Evolutionary conservation across 768 basidiomycete genomes (phyloP), one percentile per base, ranked within the genome.

Genomic region (Pisolithus microcarpus): DNA sequence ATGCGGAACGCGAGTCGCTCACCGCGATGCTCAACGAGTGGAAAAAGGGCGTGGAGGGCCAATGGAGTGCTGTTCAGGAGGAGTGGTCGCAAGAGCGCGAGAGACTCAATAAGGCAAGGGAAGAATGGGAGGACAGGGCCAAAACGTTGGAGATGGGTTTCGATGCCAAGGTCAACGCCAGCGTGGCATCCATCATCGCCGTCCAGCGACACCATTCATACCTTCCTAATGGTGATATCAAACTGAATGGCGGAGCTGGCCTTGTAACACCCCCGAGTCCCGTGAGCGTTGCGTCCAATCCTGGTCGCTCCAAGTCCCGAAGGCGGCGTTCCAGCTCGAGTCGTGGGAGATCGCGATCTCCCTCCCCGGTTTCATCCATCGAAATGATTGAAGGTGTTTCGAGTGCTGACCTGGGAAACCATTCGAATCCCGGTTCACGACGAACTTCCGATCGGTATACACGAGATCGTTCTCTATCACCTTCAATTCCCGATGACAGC

Each of bases 81-180:
- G 86, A 87, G 50, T 96, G 91, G 91, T 76, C 75, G 2, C 73
- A 78, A 36, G 93, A 96, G 66, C 75, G 91, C 4, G 85, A 85
- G 53, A 75, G 89, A 18, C 73, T 96, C 10, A 73, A 75, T 38
- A 72, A 76, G 18, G 90, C 89, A 11, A 75, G 84, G 44, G 82
- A 87, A 38, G 89, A 93, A 57, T 94, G 87, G 85, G 93, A 94
- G 67, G 68, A 52, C 6, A 75, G 80, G 49, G 70, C 78, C 48
- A 71, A 74, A 11, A 65, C 65, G 8, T 69, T 83, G n/a, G 81
- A 84, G 56, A 66, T 71, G 13, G 74, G 78, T 4, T 55, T 85
- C n/a, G 76, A 75, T 38, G 72, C 68, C 53, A 67, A 76, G 42
- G 72, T 72, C 3, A 63, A 60, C 58, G 55, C 61, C 0, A 65